phyloP scores from a whole-genome alignment of 139 green algal genomes.

The Volvox africanus region DNA sequence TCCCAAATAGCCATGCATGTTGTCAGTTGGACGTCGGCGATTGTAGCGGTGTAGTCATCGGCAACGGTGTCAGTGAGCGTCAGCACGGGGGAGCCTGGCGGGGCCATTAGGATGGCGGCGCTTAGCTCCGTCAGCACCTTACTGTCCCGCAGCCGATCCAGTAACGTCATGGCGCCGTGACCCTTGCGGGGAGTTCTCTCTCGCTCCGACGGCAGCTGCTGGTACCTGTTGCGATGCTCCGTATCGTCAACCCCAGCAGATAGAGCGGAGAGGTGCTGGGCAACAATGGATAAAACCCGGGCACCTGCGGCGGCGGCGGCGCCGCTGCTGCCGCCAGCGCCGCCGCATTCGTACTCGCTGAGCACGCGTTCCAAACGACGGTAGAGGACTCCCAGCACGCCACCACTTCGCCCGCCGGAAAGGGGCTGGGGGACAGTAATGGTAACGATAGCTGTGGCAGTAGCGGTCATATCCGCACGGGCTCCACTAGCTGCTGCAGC shows the following conservation, averaged over 20 bases:
- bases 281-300: neutral
- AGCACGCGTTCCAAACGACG: neutral
- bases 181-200: neutral
- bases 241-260: neutral
- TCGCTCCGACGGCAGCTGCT: neutral
- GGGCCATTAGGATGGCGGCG: neutral
- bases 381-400: neutral
- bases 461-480: neutral
- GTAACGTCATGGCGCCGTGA: neutral
- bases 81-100: neutral
- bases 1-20: constrained; percentile 1
- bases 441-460: neutral
- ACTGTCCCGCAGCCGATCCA: neutral
- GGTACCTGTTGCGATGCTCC: neutral
- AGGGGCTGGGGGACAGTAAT: neutral
- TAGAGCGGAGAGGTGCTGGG: neutral
- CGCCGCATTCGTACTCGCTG: neutral
- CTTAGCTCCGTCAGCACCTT: neutral
- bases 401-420: neutral
- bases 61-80: neutral
- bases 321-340: neutral
- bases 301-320: neutral
- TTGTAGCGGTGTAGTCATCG: neutral
- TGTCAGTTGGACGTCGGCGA: neutral
- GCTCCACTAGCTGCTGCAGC: too few species aligned